A percentile compares a stretch with the other conserved stretches of the same genome.
These are phyloP conservation scores for Pythium sp. DNA, from an alignment of 352 stramenopile genomes.

Conservation along the genomic window DNA sequence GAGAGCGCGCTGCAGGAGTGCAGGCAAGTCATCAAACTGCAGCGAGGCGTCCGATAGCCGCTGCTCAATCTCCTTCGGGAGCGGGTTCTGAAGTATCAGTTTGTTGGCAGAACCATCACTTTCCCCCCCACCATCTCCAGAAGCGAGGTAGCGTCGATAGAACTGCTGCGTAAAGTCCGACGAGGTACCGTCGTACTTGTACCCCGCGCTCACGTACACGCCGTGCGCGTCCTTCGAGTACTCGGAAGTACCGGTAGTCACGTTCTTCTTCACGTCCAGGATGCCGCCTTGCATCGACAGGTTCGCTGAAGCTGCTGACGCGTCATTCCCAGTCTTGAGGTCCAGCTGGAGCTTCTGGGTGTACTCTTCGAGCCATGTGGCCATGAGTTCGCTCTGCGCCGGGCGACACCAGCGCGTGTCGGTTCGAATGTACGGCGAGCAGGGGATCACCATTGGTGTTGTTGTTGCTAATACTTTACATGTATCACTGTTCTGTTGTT, in stretches of 20 bases:
- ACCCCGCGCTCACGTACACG: constrained; percentile 16
- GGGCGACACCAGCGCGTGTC: constrained; percentile 14
- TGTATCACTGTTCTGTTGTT: background rate
- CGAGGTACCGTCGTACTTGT: constrained; percentile 25
- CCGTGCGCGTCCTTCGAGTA: constrained; percentile 14
- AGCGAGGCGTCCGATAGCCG: constrained; percentile 19
- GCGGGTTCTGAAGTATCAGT: background rate
- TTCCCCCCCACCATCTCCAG: background rate
- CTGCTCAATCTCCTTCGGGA: constrained; percentile 23
- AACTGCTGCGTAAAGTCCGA: constrained; percentile 39
- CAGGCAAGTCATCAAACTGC: constrained; percentile 22
- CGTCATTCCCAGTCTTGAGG: background rate
- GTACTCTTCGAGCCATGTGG: constrained; percentile 15
- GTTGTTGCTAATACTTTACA: background rate
- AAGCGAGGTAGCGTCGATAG: constrained; percentile 21
- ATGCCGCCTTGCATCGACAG: background rate
- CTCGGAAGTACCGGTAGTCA: background rate
- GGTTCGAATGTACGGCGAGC: constrained; percentile 11
- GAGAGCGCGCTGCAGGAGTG: constrained; percentile 29
- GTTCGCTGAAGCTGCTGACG: background rate
- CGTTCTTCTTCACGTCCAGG: background rate
- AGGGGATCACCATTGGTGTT: constrained; percentile 12
- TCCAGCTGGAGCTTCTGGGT: background rate
- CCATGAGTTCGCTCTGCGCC: constrained; percentile 2
- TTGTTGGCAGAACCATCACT: background rate